Evolutionary conservation across 2,329 filamentous ascomycete genomes (phyloP), one percentile per base, ranked within the genome.

Genomic region (Trichophyton simii): DNA sequence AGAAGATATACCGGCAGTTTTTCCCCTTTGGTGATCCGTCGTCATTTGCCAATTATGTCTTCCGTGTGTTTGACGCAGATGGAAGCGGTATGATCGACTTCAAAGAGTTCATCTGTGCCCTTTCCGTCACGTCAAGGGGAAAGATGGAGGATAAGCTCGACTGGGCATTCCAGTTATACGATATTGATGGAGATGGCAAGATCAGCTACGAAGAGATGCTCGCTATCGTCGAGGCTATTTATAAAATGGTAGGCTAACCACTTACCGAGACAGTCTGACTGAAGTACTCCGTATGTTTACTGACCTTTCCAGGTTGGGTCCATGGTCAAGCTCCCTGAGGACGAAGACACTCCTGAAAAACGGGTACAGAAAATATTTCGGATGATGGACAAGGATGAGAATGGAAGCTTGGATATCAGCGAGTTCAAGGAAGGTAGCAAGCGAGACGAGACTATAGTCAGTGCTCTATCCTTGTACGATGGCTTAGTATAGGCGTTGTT

Each of bases 301-400:
- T 59, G 22, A 25, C 42, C 34, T 28, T 22, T 50, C 59, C 67
- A 96, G 91, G 91, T 96, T 70, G 94, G 94, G 67, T 96, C 91
- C 59, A 99, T 99, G 94, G 94, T 99, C 70, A 97, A 97, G 77
- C 82, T 99, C 52, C 94, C 94, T 59, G 91, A 96, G 76, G 94
- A 99, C 77, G 94, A 99, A 79, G 92, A 99, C 77, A 99, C 94
- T 62, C 94, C 94, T 18, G 92, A 97, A 81, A 99, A 99, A 81
- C 87, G 94, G 66, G 94, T 99, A 65, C 86, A 82, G 76, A 99
- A 99, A 82, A 97, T 99, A 75, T 99, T 99, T 82, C 83, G 87
- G 71, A 97, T 97, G 94, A 99, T 99, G 94, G 94, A 99, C 81
- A 99, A 99, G 82, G 94, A 99, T 74, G 92, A 97, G 79, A 97